Conservation (phyloP, 257 asterid species). For the Solanum paucissectum region DNA sequence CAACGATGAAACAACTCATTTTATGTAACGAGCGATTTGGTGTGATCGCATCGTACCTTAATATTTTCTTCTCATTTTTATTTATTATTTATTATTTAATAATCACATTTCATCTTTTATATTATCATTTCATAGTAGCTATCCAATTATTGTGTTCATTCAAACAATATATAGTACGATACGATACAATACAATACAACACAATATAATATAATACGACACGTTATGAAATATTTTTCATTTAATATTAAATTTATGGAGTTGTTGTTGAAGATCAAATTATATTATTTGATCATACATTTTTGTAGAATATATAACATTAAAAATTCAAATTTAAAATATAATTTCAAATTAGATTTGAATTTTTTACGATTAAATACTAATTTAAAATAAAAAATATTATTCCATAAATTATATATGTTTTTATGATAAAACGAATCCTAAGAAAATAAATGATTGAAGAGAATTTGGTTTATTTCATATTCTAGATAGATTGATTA, state of each 20-base stretch:
- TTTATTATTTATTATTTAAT: too few species aligned
- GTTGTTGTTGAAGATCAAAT: background rate
- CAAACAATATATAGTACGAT: background rate
- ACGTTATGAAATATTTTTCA: background rate
- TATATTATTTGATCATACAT: background rate
- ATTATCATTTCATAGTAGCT: too few species aligned
- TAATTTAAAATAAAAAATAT: background rate
- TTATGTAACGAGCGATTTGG: background rate
- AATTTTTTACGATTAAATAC: background rate
- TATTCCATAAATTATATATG: background rate
- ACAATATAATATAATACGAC: too few species aligned
- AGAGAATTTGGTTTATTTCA: background rate
- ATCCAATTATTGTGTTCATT: too few species aligned
- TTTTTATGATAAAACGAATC: background rate
- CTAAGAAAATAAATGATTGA: background rate
- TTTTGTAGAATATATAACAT: background rate
- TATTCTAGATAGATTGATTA: background rate
- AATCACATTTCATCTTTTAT: background rate
- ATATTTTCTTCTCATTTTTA: background rate
- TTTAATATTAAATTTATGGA: background rate
- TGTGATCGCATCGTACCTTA: background rate
- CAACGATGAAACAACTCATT: background rate
- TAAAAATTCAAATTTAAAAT: background rate
- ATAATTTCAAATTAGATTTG: background rate
- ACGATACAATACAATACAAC: background rate